phyloP scores from a whole-genome alignment of 1,284 basidiomycete species.

The Malassezia cuniculi region DNA sequence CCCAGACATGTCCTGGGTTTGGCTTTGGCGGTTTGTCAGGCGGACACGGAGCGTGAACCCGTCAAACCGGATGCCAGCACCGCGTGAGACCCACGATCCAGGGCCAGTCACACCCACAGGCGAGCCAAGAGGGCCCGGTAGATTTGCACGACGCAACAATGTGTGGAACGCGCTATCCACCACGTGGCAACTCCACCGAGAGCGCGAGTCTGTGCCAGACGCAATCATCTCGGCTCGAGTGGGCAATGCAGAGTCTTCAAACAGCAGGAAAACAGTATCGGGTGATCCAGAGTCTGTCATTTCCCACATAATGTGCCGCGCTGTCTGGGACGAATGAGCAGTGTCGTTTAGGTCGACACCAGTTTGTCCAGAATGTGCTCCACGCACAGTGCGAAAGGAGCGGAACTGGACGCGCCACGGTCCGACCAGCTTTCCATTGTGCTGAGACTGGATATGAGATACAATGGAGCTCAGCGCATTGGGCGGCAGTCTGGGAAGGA shows the following conservation, averaged over 20 bases:
- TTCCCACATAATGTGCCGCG: constrained; percentile 11
- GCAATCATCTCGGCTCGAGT: constrained; percentile 5
- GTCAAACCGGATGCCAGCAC: constrained; percentile 26
- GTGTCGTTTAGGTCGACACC: too few species aligned
- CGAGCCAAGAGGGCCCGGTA: constrained; percentile 28
- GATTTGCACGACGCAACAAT: constrained; percentile 12
- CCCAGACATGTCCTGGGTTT: neutral
- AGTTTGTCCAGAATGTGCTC: neutral
- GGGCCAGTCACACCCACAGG: constrained; percentile 27
- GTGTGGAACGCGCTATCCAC: constrained; percentile 9
- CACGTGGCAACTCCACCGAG: constrained; percentile 10
- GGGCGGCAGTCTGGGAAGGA: constrained; percentile 7
- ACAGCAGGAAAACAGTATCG: constrained; percentile 6
- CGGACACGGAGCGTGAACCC: constrained; percentile 25
- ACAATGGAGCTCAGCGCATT: constrained; percentile 5
- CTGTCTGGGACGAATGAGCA: too few species aligned
- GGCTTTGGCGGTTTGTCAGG: constrained; percentile 1
- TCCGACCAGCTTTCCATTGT: constrained; percentile 6
- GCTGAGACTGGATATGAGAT: constrained; percentile 9
- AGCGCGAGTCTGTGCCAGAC: neutral
- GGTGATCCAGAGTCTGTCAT: constrained; percentile 7
- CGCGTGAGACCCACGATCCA: constrained; percentile 31
- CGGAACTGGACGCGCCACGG: constrained; percentile 11
- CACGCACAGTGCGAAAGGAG: constrained; percentile 2
- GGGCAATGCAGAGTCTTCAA: constrained; percentile 8